A percentile compares a stretch with the other conserved stretches of the same genome.
Conservation (phyloP, 2,329 filamentous ascomycete species). For the Chrysoporthe deuterocubensis region DNA sequence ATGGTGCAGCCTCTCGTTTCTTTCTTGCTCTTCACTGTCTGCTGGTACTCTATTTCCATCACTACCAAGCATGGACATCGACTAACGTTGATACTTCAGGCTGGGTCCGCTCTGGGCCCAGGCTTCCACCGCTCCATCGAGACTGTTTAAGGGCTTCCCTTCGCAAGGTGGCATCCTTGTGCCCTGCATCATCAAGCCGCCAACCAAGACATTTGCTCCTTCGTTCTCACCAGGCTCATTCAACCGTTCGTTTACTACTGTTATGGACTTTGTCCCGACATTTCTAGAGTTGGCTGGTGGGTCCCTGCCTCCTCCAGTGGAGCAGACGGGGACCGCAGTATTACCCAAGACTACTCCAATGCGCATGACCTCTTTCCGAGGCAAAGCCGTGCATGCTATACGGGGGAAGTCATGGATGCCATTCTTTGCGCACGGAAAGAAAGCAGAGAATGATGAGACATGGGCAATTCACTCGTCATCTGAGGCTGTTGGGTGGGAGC, state of each 20-base stretch:
- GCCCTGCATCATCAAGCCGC: constrained; percentile 34
- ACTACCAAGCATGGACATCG: not conserved
- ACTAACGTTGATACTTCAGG: not conserved
- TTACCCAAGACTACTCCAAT: not conserved
- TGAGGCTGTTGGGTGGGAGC: constrained; percentile 31
- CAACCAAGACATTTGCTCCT: constrained; percentile 17
- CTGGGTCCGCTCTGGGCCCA: not conserved
- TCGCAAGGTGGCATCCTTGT: constrained; percentile 36
- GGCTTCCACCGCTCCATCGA: constrained; percentile 25
- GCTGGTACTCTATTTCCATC: no score
- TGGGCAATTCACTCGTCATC: constrained; percentile 31
- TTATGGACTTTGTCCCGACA: constrained; percentile 31
- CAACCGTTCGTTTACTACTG: constrained; percentile 33
- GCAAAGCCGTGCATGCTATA: not conserved
- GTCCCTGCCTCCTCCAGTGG: constrained; percentile 10
- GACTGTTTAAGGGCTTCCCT: constrained; percentile 35
- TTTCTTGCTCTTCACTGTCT: not conserved
- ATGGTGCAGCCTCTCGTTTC: constrained; percentile 35
- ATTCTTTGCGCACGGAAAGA: not conserved
- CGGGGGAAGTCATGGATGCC: not conserved
- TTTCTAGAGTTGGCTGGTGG: constrained; percentile 31
- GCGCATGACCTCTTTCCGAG: not conserved
- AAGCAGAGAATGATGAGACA: constrained; percentile 29
- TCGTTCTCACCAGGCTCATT: constrained; percentile 21
- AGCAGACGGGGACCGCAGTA: not conserved